phyloP scores from a whole-genome alignment of 495 filamentous ascomycete species.

The Tuber melanosporum region DNA sequence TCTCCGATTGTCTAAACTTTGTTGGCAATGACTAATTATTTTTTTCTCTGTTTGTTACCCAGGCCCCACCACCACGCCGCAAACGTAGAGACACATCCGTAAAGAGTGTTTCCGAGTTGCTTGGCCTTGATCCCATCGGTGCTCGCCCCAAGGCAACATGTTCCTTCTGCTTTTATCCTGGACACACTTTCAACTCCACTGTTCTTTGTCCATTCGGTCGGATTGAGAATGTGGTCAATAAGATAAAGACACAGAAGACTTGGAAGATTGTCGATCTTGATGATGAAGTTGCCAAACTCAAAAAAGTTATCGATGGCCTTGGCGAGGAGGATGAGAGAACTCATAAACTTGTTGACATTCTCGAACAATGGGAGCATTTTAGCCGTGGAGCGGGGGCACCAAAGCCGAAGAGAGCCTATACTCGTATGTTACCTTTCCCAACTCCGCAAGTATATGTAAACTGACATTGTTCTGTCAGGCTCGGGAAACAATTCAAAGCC shows the following conservation, averaged over 20 bases:
- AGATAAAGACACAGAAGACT: conserved; percentile 14
- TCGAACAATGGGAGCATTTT: not conserved
- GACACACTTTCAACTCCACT: conserved; percentile 19
- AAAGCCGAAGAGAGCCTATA: not conserved
- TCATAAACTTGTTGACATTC: not conserved
- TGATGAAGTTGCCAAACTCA: conserved; percentile 9
- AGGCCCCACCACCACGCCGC: not conserved
- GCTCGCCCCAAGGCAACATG: conserved; percentile 23
- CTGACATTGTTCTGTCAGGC: not conserved
- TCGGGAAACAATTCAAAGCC: not conserved
- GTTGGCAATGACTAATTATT: not conserved
- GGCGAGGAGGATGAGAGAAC: not conserved
- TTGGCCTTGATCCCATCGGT: conserved; percentile 16
- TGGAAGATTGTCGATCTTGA: conserved; percentile 13
- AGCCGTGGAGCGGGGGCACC: not conserved
- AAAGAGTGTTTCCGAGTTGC: conserved; percentile 6
- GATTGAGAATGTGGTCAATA: conserved; percentile 11
- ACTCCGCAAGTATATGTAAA: not conserved
- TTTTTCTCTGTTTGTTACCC: not conserved
- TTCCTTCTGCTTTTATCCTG: conserved; percentile 19
- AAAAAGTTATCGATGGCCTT: not conserved
- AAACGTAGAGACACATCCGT: not conserved
- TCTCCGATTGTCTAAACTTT: not conserved
- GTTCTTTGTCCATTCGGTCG: conserved; percentile 24
- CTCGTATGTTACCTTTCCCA: not conserved